These are phyloP conservation scores for Triticum monococcum DNA, from an alignment of 176 grass and related monocot genomes.

Conservation along the genomic window DNA sequence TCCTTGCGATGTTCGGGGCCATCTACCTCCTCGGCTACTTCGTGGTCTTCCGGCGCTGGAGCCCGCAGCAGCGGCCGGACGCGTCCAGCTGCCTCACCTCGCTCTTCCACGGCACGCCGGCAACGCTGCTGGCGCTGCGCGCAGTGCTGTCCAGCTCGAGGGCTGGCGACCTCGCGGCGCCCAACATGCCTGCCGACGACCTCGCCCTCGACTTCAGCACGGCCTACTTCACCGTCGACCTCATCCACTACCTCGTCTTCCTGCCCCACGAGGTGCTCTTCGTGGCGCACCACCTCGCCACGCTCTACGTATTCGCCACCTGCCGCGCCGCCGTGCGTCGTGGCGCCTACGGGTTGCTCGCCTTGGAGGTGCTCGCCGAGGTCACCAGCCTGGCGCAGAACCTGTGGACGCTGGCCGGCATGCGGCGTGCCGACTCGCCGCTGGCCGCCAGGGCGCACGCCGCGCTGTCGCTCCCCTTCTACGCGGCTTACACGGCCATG, in stretches of 20 bases:
- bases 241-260: conserved; percentile 66
- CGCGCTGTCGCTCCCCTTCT: conserved; percentile 62
- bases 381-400: conserved; percentile 74
- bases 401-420: conserved; percentile 56
- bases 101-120: conserved; percentile 81
- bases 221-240: conserved; percentile 78
- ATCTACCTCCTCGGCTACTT: conserved; percentile 60
- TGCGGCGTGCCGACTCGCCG: conserved; percentile 45
- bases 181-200: conserved; percentile 46
- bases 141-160: conserved; percentile 31
- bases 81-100: conserved; percentile 89
- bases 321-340: conserved; percentile 51
- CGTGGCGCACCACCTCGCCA: conserved; percentile 81
- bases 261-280: conserved; percentile 54
- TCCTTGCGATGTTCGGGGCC: conserved; percentile 51
- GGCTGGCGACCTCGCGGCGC: conserved; percentile 44
- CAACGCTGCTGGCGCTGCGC: conserved; percentile 43
- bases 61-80: conserved; percentile 31
- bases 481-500: conserved; percentile 61
- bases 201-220: conserved; percentile 77
- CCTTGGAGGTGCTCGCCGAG: conserved; percentile 58
- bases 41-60: conserved; percentile 71
- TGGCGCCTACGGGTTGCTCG: conserved; percentile 58
- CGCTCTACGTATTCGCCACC: conserved; percentile 68
- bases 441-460: conserved; percentile 21